Evolutionary conservation across 306 rosid species (phyloP).

Genomic region (Cucurbita moschata): DNA sequence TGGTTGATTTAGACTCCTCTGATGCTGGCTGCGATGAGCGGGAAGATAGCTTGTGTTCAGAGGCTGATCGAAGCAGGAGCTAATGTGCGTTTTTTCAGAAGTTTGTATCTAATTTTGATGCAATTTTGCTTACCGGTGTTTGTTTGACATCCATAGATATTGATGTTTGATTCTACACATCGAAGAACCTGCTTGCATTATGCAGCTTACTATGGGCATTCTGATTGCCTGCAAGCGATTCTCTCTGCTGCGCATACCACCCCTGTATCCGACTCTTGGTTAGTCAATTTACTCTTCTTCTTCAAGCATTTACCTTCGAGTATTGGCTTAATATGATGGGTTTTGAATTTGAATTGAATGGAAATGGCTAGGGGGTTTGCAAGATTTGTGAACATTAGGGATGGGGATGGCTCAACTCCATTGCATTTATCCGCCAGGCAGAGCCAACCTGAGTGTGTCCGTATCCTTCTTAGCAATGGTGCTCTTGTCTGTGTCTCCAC

Average conservation of each 20-base stretch:
- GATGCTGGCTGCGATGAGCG: slow-evolving; percentile 79
- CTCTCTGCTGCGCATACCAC: slow-evolving; percentile 60
- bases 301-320: background rate
- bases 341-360: slow-evolving; percentile 9
- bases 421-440: slow-evolving; percentile 78
- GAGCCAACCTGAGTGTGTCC: slow-evolving; percentile 45
- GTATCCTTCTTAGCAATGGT: slow-evolving; percentile 56
- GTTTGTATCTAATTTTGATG: background rate
- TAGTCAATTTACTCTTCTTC: slow-evolving; percentile 4
- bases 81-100: slow-evolving; percentile 32
- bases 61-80: slow-evolving; percentile 76
- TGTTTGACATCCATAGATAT: slow-evolving; percentile 22
- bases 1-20: slow-evolving; percentile 47
- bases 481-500: slow-evolving; percentile 75
- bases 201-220: slow-evolving; percentile 65
- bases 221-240: slow-evolving; percentile 58
- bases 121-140: background rate
- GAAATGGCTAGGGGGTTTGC: slow-evolving; percentile 61
- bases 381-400: slow-evolving; percentile 83
- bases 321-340: background rate
- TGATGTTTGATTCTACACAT: slow-evolving; percentile 70
- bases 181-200: slow-evolving; percentile 81
- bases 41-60: slow-evolving; percentile 43
- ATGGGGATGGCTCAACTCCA: slow-evolving; percentile 73
- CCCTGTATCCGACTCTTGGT: slow-evolving; percentile 73